Evolutionary conservation across 495 filamentous ascomycete species (phyloP), one percentile per base, ranked within the genome.

Genomic region (Glutinoglossum americanum): DNA sequence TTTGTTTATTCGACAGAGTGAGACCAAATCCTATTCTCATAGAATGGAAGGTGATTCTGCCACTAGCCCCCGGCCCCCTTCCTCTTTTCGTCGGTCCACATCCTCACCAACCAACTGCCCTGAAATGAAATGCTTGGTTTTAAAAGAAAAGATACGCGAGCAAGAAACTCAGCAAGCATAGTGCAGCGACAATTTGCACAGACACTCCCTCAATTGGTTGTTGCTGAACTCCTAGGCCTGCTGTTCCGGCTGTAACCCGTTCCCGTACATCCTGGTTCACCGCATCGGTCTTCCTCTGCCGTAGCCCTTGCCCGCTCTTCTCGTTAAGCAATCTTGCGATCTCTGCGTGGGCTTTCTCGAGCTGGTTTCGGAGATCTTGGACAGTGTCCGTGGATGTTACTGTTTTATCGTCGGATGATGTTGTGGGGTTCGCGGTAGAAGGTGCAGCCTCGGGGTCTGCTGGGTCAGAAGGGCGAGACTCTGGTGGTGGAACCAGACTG

Each of bases 71-170:
- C 41, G 21, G 41, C 1, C 41, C 13, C 10, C n/a, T 21, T 17
- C 37, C n/a, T 21, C 41, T 5, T 45, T 45, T 19, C 19, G n/a
- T 45, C 41, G 4, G 17, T 10, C 41, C 41, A 13, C n/a, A 45
- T 45, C 41, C 17, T 45, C 1, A 17, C 13, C 37, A 45, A 45
- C n/a, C 17, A 23, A 19, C 21, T 45, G 10, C n/a, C 41, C n/a
- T n/a, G 19, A 21, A 41, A 45, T 10, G 41, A 10, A 21, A 45
- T 23, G 4, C 9, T 45, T 45, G 19, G 56, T 51, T 75, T 80
- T 45, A 98, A 67, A 97, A 97, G 70, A 98, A 85, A 63, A 95
- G 76, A 68, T 94, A 98, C 1, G 86, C 93, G 63, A 97, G 74
- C 66, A 98, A 71, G 72, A 98, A 98, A 71, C 86, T 83, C 58